A percentile compares a stretch with the other conserved stretches of the same genome.
phyloP scores from a whole-genome alignment of 441 rosid genomes.

The Dalechampia spathulata region DNA sequence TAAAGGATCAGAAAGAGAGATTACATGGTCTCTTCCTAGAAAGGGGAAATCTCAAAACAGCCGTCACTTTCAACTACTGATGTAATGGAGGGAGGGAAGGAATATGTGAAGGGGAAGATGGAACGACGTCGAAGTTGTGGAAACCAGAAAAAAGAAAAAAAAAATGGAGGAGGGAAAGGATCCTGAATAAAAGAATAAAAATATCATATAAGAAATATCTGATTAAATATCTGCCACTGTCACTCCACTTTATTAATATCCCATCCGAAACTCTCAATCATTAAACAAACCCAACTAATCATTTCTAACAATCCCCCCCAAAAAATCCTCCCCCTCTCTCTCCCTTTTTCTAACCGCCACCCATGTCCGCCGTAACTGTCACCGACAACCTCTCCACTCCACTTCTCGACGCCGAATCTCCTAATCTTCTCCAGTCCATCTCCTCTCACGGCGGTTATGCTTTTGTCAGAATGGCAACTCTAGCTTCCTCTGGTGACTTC shows the following conservation, averaged over 20 bases:
- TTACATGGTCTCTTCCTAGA: no score
- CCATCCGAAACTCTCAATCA: conserved; percentile 19
- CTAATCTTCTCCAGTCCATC: conserved; percentile 51
- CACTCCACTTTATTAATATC: conserved; percentile 3
- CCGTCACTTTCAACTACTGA: no score
- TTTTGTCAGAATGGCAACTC: conserved; percentile 61
- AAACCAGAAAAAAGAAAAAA: no score
- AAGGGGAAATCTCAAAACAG: no score
- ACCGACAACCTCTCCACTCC: conserved; percentile 48
- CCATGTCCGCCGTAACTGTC: conserved; percentile 19
- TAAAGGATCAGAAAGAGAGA: no score
- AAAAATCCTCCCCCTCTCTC: conserved; percentile 5
- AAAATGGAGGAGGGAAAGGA: no score
- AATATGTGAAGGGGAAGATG: no score
- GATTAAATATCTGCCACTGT: conserved; percentile 2
- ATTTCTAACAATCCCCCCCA: neutral
- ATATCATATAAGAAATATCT: conserved; percentile 1
- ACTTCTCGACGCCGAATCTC: conserved; percentile 52
- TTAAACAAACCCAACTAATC: conserved; percentile 13
- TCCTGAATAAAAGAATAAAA: no score
- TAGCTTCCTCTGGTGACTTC: conserved; percentile 62
- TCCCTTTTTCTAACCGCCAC: neutral
- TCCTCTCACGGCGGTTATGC: conserved; percentile 81
- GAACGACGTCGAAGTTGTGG: no score
- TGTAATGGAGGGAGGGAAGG: no score